Evolutionary conservation across 139 green algal genomes (phyloP).

Genomic region (Coelastrella sp.): DNA sequence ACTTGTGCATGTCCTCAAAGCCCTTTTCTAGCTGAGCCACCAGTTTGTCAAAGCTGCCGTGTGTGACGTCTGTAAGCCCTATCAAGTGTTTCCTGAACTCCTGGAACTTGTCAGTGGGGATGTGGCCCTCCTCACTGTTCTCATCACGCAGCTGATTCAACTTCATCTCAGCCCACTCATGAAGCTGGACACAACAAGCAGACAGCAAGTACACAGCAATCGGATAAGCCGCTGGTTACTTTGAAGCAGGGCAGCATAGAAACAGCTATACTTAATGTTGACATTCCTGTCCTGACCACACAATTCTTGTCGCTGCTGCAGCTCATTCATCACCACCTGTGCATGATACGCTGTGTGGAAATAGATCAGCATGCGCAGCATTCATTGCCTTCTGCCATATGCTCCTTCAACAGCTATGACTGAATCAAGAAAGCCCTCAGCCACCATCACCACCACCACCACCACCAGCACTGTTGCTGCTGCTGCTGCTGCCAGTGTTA

Average conservation of each 20-base stretch:
- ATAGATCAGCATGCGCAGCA: too few species aligned
- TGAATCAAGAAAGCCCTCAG: too few species aligned
- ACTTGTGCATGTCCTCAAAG: conserved; percentile 73
- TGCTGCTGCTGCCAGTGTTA: neutral
- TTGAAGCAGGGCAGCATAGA: too few species aligned
- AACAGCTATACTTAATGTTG: too few species aligned
- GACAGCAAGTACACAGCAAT: neutral
- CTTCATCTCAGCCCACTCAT: conserved; percentile 84
- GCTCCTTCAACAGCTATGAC: too few species aligned
- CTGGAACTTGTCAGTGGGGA: conserved; percentile 40
- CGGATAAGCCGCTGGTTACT: neutral
- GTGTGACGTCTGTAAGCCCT: conserved; percentile 91
- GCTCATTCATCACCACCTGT: too few species aligned
- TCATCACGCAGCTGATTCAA: conserved; percentile 63
- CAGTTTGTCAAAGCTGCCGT: conserved; percentile 90
- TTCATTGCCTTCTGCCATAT: too few species aligned
- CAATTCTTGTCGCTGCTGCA: too few species aligned
- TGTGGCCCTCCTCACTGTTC: neutral
- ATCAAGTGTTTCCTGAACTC: conserved; percentile 87
- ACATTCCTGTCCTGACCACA: too few species aligned
- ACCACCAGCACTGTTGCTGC: too few species aligned
- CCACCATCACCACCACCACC: too few species aligned
- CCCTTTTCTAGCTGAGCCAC: conserved; percentile 88
- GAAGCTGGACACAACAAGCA: conserved; percentile 59
- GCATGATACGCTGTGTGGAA: too few species aligned